These are phyloP conservation scores for Diplocarpon mali DNA, from an alignment of 2,329 filamentous ascomycete species.

Conservation along the genomic window DNA sequence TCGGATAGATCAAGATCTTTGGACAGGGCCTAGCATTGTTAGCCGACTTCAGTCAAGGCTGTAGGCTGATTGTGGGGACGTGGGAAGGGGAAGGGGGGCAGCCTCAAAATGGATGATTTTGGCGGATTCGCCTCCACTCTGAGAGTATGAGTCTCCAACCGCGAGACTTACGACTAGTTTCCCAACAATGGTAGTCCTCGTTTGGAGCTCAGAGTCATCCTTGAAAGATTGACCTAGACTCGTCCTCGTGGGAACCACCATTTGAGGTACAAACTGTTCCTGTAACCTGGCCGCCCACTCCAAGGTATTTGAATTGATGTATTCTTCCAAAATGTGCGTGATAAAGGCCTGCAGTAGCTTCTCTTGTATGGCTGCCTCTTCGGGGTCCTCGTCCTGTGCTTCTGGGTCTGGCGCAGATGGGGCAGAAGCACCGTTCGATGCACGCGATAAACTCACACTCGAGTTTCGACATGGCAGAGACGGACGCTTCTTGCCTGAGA, in stretches of 20 bases:
- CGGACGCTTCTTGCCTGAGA: constrained; percentile 57
- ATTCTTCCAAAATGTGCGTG: constrained; percentile 67
- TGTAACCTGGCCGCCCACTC: constrained; percentile 54
- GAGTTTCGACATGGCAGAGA: constrained; percentile 47
- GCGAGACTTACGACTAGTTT: constrained; percentile 50
- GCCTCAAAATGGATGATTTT: background rate
- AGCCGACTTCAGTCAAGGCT: constrained; percentile 9
- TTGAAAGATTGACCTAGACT: constrained; percentile 55
- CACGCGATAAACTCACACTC: constrained; percentile 41
- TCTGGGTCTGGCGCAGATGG: constrained; percentile 51
- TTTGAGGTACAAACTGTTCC: constrained; percentile 56
- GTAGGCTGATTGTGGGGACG: background rate
- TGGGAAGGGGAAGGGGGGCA: too few species aligned
- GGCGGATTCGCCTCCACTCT: too few species aligned
- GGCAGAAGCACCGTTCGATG: constrained; percentile 37
- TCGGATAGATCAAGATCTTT: constrained; percentile 44
- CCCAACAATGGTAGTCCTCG: constrained; percentile 56
- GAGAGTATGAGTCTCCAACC: constrained; percentile 1
- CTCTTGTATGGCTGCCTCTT: constrained; percentile 50
- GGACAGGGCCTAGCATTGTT: constrained; percentile 30
- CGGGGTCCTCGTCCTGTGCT: constrained; percentile 40
- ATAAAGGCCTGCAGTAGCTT: constrained; percentile 64
- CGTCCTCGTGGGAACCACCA: constrained; percentile 47
- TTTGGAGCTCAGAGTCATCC: constrained; percentile 48
- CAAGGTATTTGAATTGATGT: constrained; percentile 49